phyloP scores from a whole-genome alignment of 805 yeast genomes.

The Schwanniomyces polymorphus region DNA sequence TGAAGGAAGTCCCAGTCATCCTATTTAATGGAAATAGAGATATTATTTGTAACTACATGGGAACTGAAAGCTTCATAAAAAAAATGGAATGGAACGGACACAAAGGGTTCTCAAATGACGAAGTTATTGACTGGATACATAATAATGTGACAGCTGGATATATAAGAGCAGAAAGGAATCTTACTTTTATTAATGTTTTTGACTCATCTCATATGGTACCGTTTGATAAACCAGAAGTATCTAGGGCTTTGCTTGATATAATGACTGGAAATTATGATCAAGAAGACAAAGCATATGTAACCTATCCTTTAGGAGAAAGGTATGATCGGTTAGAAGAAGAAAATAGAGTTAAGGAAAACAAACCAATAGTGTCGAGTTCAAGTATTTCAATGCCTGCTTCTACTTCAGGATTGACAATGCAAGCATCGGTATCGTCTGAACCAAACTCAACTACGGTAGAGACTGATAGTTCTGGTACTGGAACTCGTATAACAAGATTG shows the following conservation, averaged over 20 bases:
- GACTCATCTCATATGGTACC: constrained; percentile 96
- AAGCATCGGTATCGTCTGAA: background rate
- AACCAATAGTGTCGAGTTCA: background rate
- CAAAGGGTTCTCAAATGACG: constrained; percentile 48
- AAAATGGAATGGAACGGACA: constrained; percentile 65
- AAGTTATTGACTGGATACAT: constrained; percentile 43
- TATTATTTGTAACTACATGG: constrained; percentile 79
- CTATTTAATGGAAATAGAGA: constrained; percentile 88
- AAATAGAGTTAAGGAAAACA: background rate
- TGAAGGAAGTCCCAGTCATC: constrained; percentile 60
- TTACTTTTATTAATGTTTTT: constrained; percentile 72
- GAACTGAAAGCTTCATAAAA: constrained; percentile 67
- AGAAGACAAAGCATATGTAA: constrained; percentile 18
- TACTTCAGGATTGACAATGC: background rate
- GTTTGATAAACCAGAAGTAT: constrained; percentile 67
- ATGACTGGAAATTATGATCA: constrained; percentile 31
- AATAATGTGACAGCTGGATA: constrained; percentile 38
- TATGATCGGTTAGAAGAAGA: constrained; percentile 1
- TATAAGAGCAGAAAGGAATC: constrained; percentile 56
- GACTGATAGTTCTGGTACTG: background rate
- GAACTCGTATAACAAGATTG: constrained; percentile 28
- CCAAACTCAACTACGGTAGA: background rate
- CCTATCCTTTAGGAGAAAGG: constrained; percentile 31
- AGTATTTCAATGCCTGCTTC: background rate
- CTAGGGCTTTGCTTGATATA: constrained; percentile 70